Conservation (phyloP, 2,329 filamentous ascomycete species). For the Ophiostoma populinum region DNA sequence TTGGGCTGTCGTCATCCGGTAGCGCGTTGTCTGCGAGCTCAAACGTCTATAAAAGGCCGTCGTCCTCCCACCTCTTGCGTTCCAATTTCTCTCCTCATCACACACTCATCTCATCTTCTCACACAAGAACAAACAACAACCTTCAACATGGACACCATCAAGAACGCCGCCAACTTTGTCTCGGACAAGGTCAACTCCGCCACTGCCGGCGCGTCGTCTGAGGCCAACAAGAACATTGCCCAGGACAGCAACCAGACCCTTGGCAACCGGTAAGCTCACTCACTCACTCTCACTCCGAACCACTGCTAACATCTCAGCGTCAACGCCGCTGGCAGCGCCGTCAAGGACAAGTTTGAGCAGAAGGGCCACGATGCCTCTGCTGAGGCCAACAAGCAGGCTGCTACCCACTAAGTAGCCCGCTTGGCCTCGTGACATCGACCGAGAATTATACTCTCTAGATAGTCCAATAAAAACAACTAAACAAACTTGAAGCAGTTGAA, state of each 20-base stretch:
- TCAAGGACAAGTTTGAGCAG: constrained; percentile 20
- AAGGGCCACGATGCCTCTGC: constrained; percentile 17
- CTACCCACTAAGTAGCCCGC: constrained; percentile 23
- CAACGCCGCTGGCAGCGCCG: constrained; percentile 16
- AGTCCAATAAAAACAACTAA: neutral
- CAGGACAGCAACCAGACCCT: constrained; percentile 33
- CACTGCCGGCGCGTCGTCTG: constrained; percentile 30
- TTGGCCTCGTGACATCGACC: too few species aligned
- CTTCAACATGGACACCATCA: constrained; percentile 24
- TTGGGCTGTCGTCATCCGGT: neutral
- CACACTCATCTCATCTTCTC: neutral
- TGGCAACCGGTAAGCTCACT: constrained; percentile 24
- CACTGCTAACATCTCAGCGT: constrained; percentile 13
- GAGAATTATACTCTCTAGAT: neutral
- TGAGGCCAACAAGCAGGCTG: constrained; percentile 22
- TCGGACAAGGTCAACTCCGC: constrained; percentile 34
- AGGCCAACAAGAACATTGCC: constrained; percentile 41
- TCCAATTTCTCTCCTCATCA: constrained; percentile 1
- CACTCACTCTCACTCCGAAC: neutral
- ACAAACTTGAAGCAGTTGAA: neutral
- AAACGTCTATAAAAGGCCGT: constrained; percentile 5
- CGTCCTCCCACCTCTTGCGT: neutral
- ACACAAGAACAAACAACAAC: constrained; percentile 10
- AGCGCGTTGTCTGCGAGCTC: neutral
- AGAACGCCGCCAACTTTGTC: constrained; percentile 42